Base-by-base conservation (phyloP, 2,329 filamentous ascomycete genomes). In the Claviceps citrina region DNA sequence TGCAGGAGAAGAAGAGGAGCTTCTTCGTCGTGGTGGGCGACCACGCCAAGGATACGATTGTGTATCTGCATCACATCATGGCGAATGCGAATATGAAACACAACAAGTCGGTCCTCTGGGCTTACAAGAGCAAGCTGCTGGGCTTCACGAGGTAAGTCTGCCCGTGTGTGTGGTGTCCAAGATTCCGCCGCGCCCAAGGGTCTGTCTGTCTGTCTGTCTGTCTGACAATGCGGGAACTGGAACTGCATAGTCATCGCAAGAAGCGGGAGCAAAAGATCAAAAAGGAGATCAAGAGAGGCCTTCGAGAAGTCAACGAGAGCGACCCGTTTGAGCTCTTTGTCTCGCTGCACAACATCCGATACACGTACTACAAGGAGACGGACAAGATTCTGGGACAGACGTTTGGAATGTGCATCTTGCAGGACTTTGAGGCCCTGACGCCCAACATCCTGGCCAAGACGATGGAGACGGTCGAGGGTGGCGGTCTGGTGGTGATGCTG, bases 301-400 rank as follows among this genome's bases (percentile, higher is more conserved):
- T 87, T 49, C 77, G 93, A 55, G 91, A 98, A 61, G 76, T 83
- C 46, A 94, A 98, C 60, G 74, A 78, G 40, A 85, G 93, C 57
- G 91, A 98, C 57, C 83, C 91, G 0, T 98, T 98, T 66, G 91
- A 98, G 64, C 75, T 96, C 40, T 98, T 96, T 64, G 81, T 96
- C 52, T 91, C 86, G 43, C 78, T 94, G 42, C 84, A 96, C 66
- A 86, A 95, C 61, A 94, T 98, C 58, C 83, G 91, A 61, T 98
- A 98, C 73, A 85, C 91, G 43, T 98, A 94, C 71, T 98, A 98
- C 70, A 98, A 98, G 65, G 91, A 98, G 66, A 96, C 91, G 22
- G 91, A 98, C 55, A 96, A 95, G 70, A 95, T 98, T 55, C 64
- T 96, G 42, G 91, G 91, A 58, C 93, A 96, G 60, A 98, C 91